Conservation (phyloP, 1,139 yeast species). For the Blastobotrys indianensis region DNA sequence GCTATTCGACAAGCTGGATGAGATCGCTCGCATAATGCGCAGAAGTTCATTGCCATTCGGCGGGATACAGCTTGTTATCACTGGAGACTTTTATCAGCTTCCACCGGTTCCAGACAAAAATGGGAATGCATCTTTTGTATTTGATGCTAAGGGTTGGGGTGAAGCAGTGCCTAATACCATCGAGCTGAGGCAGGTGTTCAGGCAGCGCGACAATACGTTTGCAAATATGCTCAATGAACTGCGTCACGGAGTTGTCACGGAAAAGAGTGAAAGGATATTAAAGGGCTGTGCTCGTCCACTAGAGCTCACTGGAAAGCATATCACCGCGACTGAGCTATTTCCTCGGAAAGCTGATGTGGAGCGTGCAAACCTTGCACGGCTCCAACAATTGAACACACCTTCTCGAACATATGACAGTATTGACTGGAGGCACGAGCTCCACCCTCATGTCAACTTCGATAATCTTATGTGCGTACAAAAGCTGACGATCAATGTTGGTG, state of each 20-base stretch:
- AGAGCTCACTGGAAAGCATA: constrained; percentile 50
- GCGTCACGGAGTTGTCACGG: constrained; percentile 64
- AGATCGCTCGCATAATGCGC: constrained; percentile 48
- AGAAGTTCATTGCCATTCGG: constrained; percentile 46
- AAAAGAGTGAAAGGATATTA: constrained; percentile 51
- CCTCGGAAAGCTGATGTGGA: constrained; percentile 86
- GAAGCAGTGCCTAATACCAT: constrained; percentile 59
- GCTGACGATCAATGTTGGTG: constrained; percentile 64
- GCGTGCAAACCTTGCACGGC: constrained; percentile 56
- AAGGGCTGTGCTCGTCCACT: constrained; percentile 51
- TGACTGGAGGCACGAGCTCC: constrained; percentile 51
- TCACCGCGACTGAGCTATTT: constrained; percentile 80
- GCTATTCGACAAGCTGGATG: constrained; percentile 59
- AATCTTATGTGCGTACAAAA: constrained; percentile 66
- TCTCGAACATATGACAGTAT: constrained; percentile 46
- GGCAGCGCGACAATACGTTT: constrained; percentile 83
- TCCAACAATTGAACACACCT: constrained; percentile 47
- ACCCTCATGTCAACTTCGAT: constrained; percentile 33
- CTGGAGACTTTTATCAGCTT: constrained; percentile 82
- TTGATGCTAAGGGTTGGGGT: constrained; percentile 73
- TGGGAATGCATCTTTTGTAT: constrained; percentile 54
- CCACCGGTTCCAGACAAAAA: constrained; percentile 56
- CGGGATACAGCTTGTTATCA: constrained; percentile 69
- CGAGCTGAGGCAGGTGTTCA: constrained; percentile 71
- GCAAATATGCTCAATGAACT: constrained; percentile 83